Percentiles rank a stretch among this genome's conserved stretches.
Evolutionary conservation across 768 basidiomycete genomes (phyloP).

Genomic region (Termitomyces sp.): DNA sequence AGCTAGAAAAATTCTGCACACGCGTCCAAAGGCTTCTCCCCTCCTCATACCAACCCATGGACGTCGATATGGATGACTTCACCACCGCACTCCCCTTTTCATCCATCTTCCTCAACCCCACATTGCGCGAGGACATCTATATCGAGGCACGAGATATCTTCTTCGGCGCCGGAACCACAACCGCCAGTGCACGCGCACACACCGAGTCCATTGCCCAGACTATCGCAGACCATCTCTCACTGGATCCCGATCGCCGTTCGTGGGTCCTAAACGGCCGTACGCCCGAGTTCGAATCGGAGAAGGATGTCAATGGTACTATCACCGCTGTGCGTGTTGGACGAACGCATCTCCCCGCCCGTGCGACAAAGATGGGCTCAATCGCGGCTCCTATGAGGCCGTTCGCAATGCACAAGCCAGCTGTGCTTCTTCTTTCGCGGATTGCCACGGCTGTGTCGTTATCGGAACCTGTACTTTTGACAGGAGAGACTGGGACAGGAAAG

Average conservation of each 20-base stretch:
- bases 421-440: constrained; percentile 74
- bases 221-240: constrained; percentile 56
- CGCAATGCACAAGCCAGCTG: constrained; percentile 83
- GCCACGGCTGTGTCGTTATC: constrained; percentile 60
- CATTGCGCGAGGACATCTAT: constrained; percentile 82
- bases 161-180: constrained; percentile 65
- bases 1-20: constrained; percentile 79
- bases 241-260: constrained; percentile 62
- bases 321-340: constrained; percentile 58
- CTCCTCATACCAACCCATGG: constrained; percentile 35
- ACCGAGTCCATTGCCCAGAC: constrained; percentile 42
- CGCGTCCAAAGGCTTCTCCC: constrained; percentile 65
- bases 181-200: constrained; percentile 44
- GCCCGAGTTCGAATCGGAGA: constrained; percentile 65
- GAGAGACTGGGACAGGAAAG: constrained; percentile 99
- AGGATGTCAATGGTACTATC: constrained; percentile 56
- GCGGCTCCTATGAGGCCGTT: constrained; percentile 53
- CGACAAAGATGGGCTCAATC: constrained; percentile 28
- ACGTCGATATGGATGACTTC: constrained; percentile 24
- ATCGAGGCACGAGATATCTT: constrained; percentile 89
- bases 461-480: constrained; percentile 89
- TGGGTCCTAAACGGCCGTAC: constrained; percentile 65
- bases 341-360: constrained; percentile 46
- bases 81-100: constrained; percentile 25
- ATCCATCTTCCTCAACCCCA: constrained; percentile 59